phyloP scores from a whole-genome alignment of 73 alveolate species.

The Paraurostyla sp. region DNA sequence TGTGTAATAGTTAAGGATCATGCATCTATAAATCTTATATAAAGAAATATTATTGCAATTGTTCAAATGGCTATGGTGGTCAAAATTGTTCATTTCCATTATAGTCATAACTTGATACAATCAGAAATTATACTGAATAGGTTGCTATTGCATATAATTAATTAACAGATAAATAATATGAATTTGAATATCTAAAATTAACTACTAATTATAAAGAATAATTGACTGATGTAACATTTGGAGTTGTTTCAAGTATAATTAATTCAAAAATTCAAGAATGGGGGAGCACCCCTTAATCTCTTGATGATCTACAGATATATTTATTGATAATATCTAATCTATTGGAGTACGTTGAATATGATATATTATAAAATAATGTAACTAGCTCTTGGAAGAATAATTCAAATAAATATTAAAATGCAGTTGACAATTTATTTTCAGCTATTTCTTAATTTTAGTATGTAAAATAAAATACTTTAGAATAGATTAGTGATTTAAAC shows the following conservation, averaged over 20 bases:
- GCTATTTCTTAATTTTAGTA: not conserved
- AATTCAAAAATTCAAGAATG: not conserved
- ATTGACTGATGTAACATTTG: not conserved
- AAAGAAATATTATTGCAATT: slow-evolving; percentile 32
- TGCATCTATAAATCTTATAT: not conserved
- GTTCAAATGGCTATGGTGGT: not conserved
- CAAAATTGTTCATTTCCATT: not conserved
- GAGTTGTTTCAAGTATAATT: not conserved
- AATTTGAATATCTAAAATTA: not conserved
- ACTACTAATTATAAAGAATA: not conserved
- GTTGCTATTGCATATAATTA: not conserved
- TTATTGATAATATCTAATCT: not conserved
- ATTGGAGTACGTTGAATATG: not conserved
- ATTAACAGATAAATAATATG: not conserved
- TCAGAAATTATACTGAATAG: not conserved
- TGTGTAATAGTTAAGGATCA: not conserved
- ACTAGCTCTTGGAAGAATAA: slow-evolving; percentile 1
- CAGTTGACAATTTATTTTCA: not conserved
- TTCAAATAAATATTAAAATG: not conserved
- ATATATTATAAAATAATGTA: not conserved
- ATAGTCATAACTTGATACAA: not conserved
- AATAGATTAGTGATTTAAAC: not conserved
- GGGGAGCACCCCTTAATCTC: not conserved
- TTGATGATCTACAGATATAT: not conserved
- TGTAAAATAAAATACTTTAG: not conserved